Percentiles rank a stretch among this genome's conserved stretches.
Evolutionary conservation across 257 asterid species (phyloP).

Genomic region (Leptodermis oblonga): DNA sequence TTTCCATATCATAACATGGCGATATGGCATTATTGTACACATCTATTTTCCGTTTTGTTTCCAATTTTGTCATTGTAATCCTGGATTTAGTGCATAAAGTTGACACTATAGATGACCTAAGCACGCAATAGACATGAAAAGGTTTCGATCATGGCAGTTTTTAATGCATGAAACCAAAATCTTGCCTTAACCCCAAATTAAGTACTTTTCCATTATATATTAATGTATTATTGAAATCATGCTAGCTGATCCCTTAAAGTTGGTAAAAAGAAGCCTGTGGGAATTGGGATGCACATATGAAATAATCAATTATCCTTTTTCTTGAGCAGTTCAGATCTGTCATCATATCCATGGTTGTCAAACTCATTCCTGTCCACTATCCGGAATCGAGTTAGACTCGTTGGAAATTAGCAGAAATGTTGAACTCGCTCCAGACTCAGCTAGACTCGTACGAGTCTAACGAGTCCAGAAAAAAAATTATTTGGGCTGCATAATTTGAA

Average conservation of each 20-base stretch:
- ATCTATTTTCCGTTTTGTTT: neutral
- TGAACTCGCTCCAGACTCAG: too few species aligned
- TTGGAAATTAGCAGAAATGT: too few species aligned
- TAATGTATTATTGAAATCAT: neutral
- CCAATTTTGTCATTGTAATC: conserved; percentile 5
- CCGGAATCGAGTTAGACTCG: too few species aligned
- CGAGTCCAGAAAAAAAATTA: too few species aligned
- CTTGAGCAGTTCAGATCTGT: neutral
- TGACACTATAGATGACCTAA: neutral
- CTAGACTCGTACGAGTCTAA: too few species aligned
- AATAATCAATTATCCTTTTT: neutral
- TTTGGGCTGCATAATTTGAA: too few species aligned
- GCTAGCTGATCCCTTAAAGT: neutral
- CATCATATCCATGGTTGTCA: too few species aligned
- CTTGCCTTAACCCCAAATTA: neutral
- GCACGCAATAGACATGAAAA: neutral
- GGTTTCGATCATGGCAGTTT: neutral
- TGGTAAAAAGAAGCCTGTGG: neutral
- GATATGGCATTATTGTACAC: neutral
- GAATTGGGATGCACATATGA: neutral
- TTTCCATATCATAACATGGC: neutral
- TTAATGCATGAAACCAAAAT: neutral
- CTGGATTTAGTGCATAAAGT: neutral
- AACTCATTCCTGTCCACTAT: too few species aligned
- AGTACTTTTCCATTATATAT: neutral